Evolutionary conservation across 2,329 filamentous ascomycete species (phyloP), one percentile per base, ranked within the genome.

Genomic region (Pleoardoris graminearum): DNA sequence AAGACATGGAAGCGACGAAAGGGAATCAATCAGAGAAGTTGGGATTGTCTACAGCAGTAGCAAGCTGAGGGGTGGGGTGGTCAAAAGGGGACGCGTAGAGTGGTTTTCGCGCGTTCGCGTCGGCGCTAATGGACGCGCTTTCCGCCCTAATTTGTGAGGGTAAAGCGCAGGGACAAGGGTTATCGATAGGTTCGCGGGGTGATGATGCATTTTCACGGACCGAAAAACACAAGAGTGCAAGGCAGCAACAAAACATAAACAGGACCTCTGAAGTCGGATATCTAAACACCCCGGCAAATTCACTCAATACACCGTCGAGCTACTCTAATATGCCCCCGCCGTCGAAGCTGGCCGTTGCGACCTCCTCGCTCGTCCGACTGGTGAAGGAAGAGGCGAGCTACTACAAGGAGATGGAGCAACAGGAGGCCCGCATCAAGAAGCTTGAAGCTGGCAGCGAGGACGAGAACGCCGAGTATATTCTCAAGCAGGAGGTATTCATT

Each of bases 311-410:
- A 55, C 17, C 8, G 23, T 14, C 29, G 36, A 30, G 11, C 11
- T 6, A 32, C 19, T 3, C 44, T 45, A 74, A 45, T 44, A 96
- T 96, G 91, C 82, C 90, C 3, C 82, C 90, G 27, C 89, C 89
- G 38, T 86, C 87, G 1, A 82, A 86, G 62, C 85, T 97, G 71
- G 76, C 84, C 65, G 94, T 97, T 69, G 86, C 88, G 38, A 94
- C 90, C 21, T 84, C 87, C 56, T 85, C 90, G 17, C 85, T 97
- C 61, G 80, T 83, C 65, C 90, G 94, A 53, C 84, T 97, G 42
- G 84, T 96, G 61, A 97, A 96, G 75, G 94, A 99, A 75, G 90
- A 97, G 74, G 80, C 83, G 33, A 93, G 87, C 65, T 97, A 99
- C 77, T 88, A 92, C 79, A 88, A 88, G 70, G 94, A 99, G 74